Percentiles rank a stretch among this genome's conserved stretches.
Evolutionary conservation across 306 rosid genomes (phyloP).

Genomic region (Casuarina glauca): DNA sequence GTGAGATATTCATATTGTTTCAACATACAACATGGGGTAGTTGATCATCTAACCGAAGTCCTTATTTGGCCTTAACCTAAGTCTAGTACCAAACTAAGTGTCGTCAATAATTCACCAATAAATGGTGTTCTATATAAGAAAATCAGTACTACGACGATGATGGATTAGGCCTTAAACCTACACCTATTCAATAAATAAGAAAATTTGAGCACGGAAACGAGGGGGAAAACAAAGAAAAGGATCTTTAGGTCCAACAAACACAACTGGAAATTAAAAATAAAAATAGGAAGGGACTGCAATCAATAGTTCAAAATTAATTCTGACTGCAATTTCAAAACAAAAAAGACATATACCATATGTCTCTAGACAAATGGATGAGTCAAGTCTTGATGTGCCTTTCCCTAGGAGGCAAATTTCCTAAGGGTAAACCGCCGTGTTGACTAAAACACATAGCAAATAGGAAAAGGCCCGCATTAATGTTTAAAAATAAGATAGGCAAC

Average conservation of each 20-base stretch:
- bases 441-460: too few relatives aligned
- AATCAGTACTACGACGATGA: neutral
- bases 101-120: neutral
- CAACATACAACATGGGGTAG: too few relatives aligned
- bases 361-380: too few relatives aligned
- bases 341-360: neutral
- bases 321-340: neutral
- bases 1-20: too few relatives aligned
- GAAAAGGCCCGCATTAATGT: neutral
- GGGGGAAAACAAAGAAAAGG: too few relatives aligned
- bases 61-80: too few relatives aligned
- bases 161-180: neutral
- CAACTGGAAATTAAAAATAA: neutral
- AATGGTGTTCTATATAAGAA: neutral
- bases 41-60: too few relatives aligned
- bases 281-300: neutral
- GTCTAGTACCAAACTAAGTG: too few relatives aligned
- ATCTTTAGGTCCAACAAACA: neutral
- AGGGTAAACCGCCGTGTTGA: too few relatives aligned
- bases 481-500: too few relatives aligned
- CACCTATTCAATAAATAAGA: neutral
- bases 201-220: neutral
- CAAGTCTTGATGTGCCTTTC: too few relatives aligned
- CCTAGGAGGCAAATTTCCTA: too few relatives aligned
- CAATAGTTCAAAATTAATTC: neutral